Percentiles rank a stretch among this genome's conserved stretches.
Evolutionary conservation across 2,329 filamentous ascomycete genomes (phyloP).

Genomic region (Aspergillus transmontanensis): DNA sequence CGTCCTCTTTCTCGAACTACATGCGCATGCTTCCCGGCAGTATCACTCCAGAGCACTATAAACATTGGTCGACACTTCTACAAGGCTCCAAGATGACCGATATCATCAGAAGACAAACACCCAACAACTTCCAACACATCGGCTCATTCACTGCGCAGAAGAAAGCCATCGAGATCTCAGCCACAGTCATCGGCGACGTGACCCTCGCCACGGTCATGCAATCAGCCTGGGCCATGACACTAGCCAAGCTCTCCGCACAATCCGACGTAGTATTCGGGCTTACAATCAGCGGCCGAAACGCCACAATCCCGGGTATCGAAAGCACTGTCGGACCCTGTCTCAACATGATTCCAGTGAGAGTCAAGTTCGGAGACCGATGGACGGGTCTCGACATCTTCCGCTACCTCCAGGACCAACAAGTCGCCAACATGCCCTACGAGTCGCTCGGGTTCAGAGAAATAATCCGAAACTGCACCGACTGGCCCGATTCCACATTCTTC

Average conservation of each 20-base stretch:
- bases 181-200: constrained; percentile 56
- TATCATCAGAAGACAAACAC: constrained; percentile 35
- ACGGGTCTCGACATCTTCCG: constrained; percentile 56
- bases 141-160: constrained; percentile 40
- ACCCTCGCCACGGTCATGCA: constrained; percentile 68
- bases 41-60: constrained; percentile 51
- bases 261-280: constrained; percentile 67
- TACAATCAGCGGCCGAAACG: constrained; percentile 66
- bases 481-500: constrained; percentile 45
- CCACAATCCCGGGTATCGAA: constrained; percentile 58
- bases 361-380: constrained; percentile 56
- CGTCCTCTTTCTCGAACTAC: constrained; percentile 51
- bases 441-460: constrained; percentile 59
- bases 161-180: constrained; percentile 40
- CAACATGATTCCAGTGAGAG: constrained; percentile 67
- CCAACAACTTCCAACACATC: constrained; percentile 39
- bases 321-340: constrained; percentile 66
- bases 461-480: constrained; percentile 45
- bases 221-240: constrained; percentile 65
- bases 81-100: constrained; percentile 56
- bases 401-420: constrained; percentile 60
- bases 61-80: constrained; percentile 65
- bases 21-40: constrained; percentile 44
- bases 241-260: constrained; percentile 56
- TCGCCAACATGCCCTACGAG: constrained; percentile 59